Percentiles rank a stretch among this genome's conserved stretches.
These are phyloP conservation scores for Cutaneotrichosporon sp. DNA, from an alignment of 1,284 basidiomycete genomes.

Conservation along the genomic window DNA sequence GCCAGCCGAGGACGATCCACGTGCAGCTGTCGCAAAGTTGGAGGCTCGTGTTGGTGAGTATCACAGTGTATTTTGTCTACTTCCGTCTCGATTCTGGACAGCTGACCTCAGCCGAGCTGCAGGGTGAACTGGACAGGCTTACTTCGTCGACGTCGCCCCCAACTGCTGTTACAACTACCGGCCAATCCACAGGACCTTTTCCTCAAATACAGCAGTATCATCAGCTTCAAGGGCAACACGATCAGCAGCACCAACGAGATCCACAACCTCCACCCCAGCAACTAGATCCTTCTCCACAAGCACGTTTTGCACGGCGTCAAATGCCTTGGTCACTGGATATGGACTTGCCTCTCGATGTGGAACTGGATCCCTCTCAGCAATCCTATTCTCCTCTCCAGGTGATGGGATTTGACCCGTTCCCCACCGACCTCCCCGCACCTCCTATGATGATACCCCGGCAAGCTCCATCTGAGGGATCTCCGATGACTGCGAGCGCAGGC, in stretches of 20 bases:
- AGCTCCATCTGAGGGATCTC: too few species aligned
- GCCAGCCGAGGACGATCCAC: slow-evolving; percentile 6
- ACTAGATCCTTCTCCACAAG: not conserved
- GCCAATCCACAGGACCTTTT: too few species aligned
- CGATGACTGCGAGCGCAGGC: too few species aligned
- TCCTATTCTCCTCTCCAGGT: too few species aligned
- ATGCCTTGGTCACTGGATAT: too few species aligned
- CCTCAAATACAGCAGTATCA: not conserved
- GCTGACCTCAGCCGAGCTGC: slow-evolving; percentile 24
- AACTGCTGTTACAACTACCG: not conserved
- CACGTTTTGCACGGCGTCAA: too few species aligned
- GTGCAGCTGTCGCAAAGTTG: slow-evolving; percentile 21
- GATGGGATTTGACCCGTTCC: too few species aligned
- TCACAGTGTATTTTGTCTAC: too few species aligned
- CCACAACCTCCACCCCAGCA: not conserved
- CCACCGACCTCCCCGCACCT: too few species aligned
- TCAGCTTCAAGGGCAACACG: not conserved
- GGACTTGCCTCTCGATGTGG: too few species aligned
- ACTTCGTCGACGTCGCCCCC: not conserved
- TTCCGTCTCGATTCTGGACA: not conserved
- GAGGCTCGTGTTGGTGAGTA: slow-evolving; percentile 37
- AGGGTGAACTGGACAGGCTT: slow-evolving; percentile 9
- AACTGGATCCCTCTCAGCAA: too few species aligned
- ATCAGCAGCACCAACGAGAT: not conserved
- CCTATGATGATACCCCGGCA: too few species aligned